Percentiles rank a stretch among this genome's conserved stretches.
phyloP scores from a whole-genome alignment of 345 rosid species.

The Odontarrhena argentea region DNA sequence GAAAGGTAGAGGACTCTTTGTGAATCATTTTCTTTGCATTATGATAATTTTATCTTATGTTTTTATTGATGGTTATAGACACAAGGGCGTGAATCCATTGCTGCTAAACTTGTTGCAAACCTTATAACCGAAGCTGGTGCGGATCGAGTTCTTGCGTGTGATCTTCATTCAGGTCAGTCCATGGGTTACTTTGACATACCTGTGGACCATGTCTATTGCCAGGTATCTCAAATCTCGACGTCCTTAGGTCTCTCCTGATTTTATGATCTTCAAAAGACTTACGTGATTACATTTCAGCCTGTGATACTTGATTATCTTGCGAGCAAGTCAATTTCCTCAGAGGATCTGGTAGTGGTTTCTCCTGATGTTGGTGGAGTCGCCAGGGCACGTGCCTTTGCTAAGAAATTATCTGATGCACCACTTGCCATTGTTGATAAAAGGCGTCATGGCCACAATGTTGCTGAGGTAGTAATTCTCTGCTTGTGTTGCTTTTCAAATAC shows the following conservation, averaged over 20 bases:
- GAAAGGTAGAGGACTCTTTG: slow-evolving; percentile 57
- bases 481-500: not conserved
- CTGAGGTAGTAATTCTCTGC: slow-evolving; percentile 61
- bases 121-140: slow-evolving; percentile 98
- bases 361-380: slow-evolving; percentile 99
- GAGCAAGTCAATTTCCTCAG: slow-evolving; percentile 79
- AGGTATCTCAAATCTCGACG: slow-evolving; percentile 48
- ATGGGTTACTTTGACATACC: slow-evolving; percentile 99
- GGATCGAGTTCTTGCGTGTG: slow-evolving; percentile 94
- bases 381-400: slow-evolving; percentile 96
- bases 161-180: slow-evolving; percentile 98
- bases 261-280: not conserved
- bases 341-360: slow-evolving; percentile 95
- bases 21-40: too few relatives aligned
- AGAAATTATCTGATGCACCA: slow-evolving; percentile 93
- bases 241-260: slow-evolving; percentile 1
- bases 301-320: slow-evolving; percentile 99
- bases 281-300: slow-evolving; percentile 56
- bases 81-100: slow-evolving; percentile 98
- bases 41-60: not conserved
- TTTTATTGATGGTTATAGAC: slow-evolving; percentile 54
- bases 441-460: slow-evolving; percentile 98
- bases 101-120: slow-evolving; percentile 95
- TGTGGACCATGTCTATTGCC: slow-evolving; percentile 93
- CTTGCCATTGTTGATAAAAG: slow-evolving; percentile 99